Conservation (phyloP, 345 rosid genomes). For the Corchorus capsularis region DNA sequence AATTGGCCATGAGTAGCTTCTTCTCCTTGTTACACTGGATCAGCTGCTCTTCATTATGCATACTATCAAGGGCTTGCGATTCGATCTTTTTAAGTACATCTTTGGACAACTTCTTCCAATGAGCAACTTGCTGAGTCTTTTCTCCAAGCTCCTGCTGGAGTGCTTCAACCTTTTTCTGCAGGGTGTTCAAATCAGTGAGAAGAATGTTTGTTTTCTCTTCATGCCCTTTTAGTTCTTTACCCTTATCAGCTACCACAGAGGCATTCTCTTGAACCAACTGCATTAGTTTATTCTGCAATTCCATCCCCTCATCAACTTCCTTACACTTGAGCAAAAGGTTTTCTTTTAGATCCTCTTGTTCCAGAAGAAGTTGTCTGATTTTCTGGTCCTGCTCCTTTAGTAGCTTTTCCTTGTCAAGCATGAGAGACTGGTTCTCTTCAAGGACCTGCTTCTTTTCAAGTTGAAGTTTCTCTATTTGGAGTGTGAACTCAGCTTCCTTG, state of each 20-base stretch:
- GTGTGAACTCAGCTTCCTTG: conserved; percentile 47
- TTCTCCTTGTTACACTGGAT: conserved; percentile 44
- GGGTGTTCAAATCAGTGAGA: conserved; percentile 42
- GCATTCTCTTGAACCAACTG: conserved; percentile 48
- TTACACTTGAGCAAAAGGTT: conserved; percentile 41
- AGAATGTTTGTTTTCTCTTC: conserved; percentile 40
- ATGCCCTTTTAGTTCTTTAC: conserved; percentile 35
- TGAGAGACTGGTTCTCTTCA: conserved; percentile 45
- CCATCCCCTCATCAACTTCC: conserved; percentile 50
- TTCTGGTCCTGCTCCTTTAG: conserved; percentile 32
- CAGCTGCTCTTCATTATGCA: conserved; percentile 35
- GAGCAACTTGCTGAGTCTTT: conserved; percentile 35
- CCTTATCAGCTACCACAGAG: conserved; percentile 22
- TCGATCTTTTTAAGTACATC: conserved; percentile 42
- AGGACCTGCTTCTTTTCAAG: conserved; percentile 42
- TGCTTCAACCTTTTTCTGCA: conserved; percentile 40
- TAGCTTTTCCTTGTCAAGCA: conserved; percentile 44
- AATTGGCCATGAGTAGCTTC: conserved; percentile 32
- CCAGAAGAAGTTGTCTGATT: conserved; percentile 24
- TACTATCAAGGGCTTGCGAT: conserved; percentile 25
- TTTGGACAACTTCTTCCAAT: conserved; percentile 36
- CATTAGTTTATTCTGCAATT: conserved; percentile 40
- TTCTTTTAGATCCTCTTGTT: conserved; percentile 34
- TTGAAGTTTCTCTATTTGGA: conserved; percentile 52
- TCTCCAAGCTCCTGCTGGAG: conserved; percentile 43